Evolutionary conservation across 2,329 filamentous ascomycete genomes (phyloP).

Genomic region (Cladosporium velox): DNA sequence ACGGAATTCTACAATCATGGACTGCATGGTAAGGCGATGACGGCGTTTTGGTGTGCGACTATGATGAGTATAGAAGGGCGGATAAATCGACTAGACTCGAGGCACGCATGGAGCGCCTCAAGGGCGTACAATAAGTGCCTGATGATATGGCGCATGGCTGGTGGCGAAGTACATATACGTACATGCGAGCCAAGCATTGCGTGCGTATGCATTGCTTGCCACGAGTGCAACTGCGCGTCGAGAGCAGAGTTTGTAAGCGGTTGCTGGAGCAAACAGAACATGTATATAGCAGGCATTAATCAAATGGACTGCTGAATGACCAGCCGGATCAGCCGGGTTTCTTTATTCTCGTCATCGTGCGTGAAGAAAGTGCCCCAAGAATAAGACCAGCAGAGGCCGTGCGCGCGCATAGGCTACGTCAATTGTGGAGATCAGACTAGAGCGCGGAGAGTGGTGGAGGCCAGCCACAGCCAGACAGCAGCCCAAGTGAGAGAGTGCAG

Average conservation of each 20-base stretch:
- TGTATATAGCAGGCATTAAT: not conserved
- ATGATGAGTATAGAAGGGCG: not conserved
- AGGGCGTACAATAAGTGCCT: not conserved
- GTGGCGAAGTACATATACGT: constrained; percentile 10
- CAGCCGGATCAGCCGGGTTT: not conserved
- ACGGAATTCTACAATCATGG: not conserved
- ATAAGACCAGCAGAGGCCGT: not conserved
- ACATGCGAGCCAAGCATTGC: constrained; percentile 6
- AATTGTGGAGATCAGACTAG: not conserved
- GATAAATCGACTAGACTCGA: not conserved
- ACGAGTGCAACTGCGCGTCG: not conserved
- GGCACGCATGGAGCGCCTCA: not conserved
- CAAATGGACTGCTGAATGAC: not conserved
- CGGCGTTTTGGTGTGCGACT: not conserved
- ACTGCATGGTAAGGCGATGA: constrained; percentile 1
- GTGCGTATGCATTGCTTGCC: constrained; percentile 3
- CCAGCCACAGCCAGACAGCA: not conserved
- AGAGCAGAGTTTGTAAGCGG: not conserved
- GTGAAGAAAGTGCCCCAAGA: constrained; percentile 2
- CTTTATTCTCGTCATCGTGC: not conserved
- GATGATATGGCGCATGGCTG: not conserved
- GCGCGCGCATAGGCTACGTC: not conserved
- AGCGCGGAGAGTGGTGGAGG: not conserved
- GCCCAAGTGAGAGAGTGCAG: not conserved
- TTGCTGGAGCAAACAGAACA: constrained; percentile 8